Base-by-base conservation (phyloP, 1,284 basidiomycete genomes). In the Ceratobasidium sp. region DNA sequence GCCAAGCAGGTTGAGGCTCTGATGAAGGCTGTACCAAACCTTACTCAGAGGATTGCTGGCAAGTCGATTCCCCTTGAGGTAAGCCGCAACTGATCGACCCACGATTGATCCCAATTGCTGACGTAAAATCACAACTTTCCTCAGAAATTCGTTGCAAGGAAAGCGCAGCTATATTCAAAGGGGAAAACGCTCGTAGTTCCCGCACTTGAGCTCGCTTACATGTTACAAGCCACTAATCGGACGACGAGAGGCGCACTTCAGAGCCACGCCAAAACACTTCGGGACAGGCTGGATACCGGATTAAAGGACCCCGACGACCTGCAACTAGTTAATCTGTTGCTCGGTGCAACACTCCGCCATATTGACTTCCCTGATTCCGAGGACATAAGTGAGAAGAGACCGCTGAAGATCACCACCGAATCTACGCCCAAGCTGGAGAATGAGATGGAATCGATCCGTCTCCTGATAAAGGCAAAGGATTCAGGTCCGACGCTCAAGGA, bases 31-130 rank as follows among this genome's bases (percentile, higher is more conserved):
- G 89, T 96, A 1, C 89, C 89, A 0, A 80, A 79, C 1, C 84
- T 92, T 21, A 81, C 90, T 59, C 91, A 94, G 79, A 87, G 88
- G 71, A 93, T 94, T 61, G 95, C 94, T 0, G 95, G 95, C 52
- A 97, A 97, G 83, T 92, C 91, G n/a, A 92, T 97, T 34, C 75
- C 75, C 32, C 39, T 74, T 8, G 75, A 76, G 75, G 75, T 74
- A 21, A 18, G 73, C 53, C 16, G 21, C 16, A 23, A 43, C 50
- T 39, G 36, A 65, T 32, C 39, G 23, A 23, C 48, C n/a, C 34
- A 9, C 30, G 32, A 67, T 36, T 45, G 32, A 48, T 39, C 50
- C 23, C 16, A 21, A 43, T 32, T 41, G 62, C 53, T 60, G 52
- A 53, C 46, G 57, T 55, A 62, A 36, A 50, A 43, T 21, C 16